phyloP scores from a whole-genome alignment of 306 rosid species.

The Alnus glutinosa region DNA sequence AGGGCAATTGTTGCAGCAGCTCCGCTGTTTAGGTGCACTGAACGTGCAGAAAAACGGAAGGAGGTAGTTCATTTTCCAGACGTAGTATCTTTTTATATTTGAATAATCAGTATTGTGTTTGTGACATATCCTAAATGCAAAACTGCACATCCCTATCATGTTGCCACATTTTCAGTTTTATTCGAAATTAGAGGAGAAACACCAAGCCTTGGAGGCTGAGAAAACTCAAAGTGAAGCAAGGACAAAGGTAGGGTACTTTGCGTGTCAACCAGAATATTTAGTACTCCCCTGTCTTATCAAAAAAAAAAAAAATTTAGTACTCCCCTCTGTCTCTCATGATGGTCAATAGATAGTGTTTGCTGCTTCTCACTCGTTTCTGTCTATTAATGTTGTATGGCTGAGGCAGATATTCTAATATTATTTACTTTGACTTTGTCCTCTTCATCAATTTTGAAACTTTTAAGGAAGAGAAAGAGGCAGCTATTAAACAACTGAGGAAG shows the following conservation, averaged over 20 bases:
- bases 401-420: slow-evolving; percentile 5
- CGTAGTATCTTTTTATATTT: slow-evolving; percentile 21
- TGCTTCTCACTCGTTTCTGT: slow-evolving; percentile 11
- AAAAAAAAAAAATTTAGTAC: not conserved
- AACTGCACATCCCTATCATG: slow-evolving; percentile 21
- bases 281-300: not conserved
- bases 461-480: slow-evolving; percentile 87
- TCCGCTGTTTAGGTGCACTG: slow-evolving; percentile 70
- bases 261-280: slow-evolving; percentile 9
- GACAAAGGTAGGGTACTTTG: slow-evolving; percentile 70
- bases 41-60: slow-evolving; percentile 90
- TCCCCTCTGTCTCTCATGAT: not conserved
- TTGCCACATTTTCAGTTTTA: slow-evolving; percentile 51
- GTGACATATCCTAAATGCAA: not conserved
- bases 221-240: slow-evolving; percentile 84
- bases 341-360: slow-evolving; percentile 25
- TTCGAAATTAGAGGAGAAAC: slow-evolving; percentile 84
- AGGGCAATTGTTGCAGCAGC: slow-evolving; percentile 68
- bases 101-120: slow-evolving; percentile 17
- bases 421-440: slow-evolving; percentile 23
- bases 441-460: slow-evolving; percentile 38
- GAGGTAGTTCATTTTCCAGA: slow-evolving; percentile 56
- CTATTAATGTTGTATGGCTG: slow-evolving; percentile 11
- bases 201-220: slow-evolving; percentile 87
- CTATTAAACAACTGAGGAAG: slow-evolving; percentile 83